Evolutionary conservation across 2,329 filamentous ascomycete genomes (phyloP), one percentile per base, ranked within the genome.

Genomic region (Calcarisporium arbuscula): DNA sequence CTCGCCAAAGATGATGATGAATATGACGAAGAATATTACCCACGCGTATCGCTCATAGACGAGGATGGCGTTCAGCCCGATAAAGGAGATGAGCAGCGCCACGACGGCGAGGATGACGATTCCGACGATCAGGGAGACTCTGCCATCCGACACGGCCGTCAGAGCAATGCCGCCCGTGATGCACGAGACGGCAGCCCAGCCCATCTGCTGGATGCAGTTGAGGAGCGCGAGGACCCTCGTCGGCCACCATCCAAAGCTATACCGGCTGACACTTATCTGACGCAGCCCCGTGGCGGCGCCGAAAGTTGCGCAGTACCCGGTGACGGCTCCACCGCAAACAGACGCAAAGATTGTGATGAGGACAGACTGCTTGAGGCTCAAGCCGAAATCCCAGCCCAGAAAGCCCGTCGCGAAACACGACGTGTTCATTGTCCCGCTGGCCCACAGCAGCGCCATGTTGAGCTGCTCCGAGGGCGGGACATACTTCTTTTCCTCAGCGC

Each of bases 371-470:
- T 51, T 50, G 19, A 73, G 48, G 25, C 59, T 61, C 17, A 73
- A 48, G 6, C 67, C 68, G 21, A 72, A 58, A 40, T 70, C 59
- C 54, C 58, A 61, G 7, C 70, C 69, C 31, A 74, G 49, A 37
- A 74, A 70, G 8, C 70, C 70, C 0, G 67, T 69, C 3, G 66
- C 58, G 38, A 73, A 71, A 46, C 67, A 72, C 23, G 60, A 64
- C 18, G 65, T 58, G 47, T 72, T 72, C 61, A 72, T 65, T 2
- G 66, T 71, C 8, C 61, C 64, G 28, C 60, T 65, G 15, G 69
- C 67, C 70, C 70, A 74, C 37, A 74, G 55, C 38, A 70, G 49
- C 9, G 66, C 68, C 69, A 73, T 74, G 36, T 60, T 58, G 35
- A 65, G 48, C 40, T 63, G 61, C 45, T 65, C 64, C 15, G 52